Evolutionary conservation across 306 rosid genomes (phyloP), one percentile per base, ranked within the genome.

Genomic region (Quercus wislizeni): DNA sequence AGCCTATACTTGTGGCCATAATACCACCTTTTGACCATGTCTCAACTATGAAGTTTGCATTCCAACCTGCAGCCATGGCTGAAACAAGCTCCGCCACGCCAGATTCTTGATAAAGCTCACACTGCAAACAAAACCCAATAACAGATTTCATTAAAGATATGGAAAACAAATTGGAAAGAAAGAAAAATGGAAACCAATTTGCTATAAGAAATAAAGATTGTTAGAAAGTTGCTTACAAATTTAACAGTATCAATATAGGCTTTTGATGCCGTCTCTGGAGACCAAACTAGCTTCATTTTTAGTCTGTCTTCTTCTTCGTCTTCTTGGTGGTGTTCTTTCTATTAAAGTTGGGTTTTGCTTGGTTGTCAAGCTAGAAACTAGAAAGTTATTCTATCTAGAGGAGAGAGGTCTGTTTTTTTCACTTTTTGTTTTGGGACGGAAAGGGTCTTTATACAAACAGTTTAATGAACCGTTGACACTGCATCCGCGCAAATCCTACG

Each of bases 61-160:
- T 91, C 99, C 98, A 91, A 19, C 99, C 99, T 6, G 98, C 98
- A 1, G 98, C 96, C 97, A 93, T 93, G 68, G 99, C 97, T 1
- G 99, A 89, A 63, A 93, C 21, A 2, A 95, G 84, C 89, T 95
- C 99, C 28, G 98, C 90, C 8, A 88, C 98, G 15, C 99, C 97
- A 0, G 96, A 93, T 85, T 91, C 97, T 1, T 25, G 82, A 64
- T 41, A 82, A 62, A 89, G 74, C 80, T 87, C 74, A 49, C 97
- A 92, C 97, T 94, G 83, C 84, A 76, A 2, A 35, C 14, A 19
- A 74, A 88, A 56, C 59, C 49, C 73, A 20, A 4, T 23, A 27
- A 33, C 4, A 19, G 35, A 19, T 65, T 49, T 25, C 27, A 12
- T 79, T 20, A 82, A 76, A 54, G 12, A 72, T 41, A 2, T 2